Base-by-base conservation (phyloP, 768 basidiomycete genomes). In the Omphalotus guepiniiformis region DNA sequence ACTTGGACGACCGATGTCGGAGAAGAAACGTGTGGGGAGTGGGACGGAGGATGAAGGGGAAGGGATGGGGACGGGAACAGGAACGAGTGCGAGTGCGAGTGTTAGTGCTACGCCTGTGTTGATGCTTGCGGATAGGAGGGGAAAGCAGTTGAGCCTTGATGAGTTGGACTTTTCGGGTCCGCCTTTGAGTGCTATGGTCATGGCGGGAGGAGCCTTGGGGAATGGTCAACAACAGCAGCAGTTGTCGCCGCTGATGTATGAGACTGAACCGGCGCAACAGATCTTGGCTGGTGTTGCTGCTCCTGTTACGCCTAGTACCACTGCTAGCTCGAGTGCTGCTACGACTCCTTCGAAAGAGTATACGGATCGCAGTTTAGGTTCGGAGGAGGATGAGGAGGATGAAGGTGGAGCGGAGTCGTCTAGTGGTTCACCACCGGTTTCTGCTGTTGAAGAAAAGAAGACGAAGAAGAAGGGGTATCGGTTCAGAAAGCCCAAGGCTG, bases 1-100 rank as follows among this genome's bases (percentile, higher is more conserved):
- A 64, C 76, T 97, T 3, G 78, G 80, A 40, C 76, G 88, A 34
- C 85, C 88, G 0, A 66, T 68, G 23, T 77, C 75, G 25, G 88
- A 96, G 70, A 85, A 82, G 69, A 80, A 82, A 54, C 68, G 77
- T 16, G 59, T 92, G 18, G 69, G 76, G 16, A 7, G 35, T 92
- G 18, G 69, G 76, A n/a, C 18, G 35, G 21, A 40, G 21, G 39
- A 6, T n/a, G 18, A 7, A 15, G 18, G 8, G 18, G 39, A 40
- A 37, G 35, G 7, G 35, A 19, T 37, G 15, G n/a, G 7, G n/a
- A 37, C 21, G 15, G 65, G 63, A 1, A 79, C 79, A 5, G 74
- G 75, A 13, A 56, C 25, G 63, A 71, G 45, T 59, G 71, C 52
- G 52, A 73, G 75, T 51, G 68, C 71, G 50, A 81, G 80, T 48